A percentile compares a stretch with the other conserved stretches of the same genome.
These are phyloP conservation scores for Scenedesmus sp. DNA, from an alignment of 163 green algal genomes.

Conservation along the genomic window DNA sequence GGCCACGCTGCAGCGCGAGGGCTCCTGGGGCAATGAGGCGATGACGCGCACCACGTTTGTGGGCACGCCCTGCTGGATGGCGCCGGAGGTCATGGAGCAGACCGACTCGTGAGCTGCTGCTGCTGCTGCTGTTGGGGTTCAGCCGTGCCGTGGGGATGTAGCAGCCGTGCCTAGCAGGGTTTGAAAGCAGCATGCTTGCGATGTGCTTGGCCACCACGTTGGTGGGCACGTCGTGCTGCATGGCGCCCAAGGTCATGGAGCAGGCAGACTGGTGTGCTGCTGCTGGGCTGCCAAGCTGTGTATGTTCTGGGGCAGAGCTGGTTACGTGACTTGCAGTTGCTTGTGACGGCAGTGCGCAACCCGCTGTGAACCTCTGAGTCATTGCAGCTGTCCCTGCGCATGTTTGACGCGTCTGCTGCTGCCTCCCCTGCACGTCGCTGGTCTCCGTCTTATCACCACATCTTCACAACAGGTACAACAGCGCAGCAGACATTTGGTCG, in stretches of 20 bases:
- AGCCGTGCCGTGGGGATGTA: too few species aligned
- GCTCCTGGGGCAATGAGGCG: slow-evolving; percentile 91
- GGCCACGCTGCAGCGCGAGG: slow-evolving; percentile 87
- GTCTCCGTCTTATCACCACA: background rate
- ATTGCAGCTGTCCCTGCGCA: background rate
- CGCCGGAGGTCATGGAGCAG: slow-evolving; percentile 99
- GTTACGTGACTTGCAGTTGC: background rate
- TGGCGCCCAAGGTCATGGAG: slow-evolving; percentile 94
- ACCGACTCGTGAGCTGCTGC: slow-evolving; percentile 71
- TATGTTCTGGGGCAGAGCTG: background rate
- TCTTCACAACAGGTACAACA: slow-evolving; percentile 74
- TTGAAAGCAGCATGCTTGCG: too few species aligned
- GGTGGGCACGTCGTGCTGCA: slow-evolving; percentile 99
- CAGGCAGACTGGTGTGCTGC: background rate
- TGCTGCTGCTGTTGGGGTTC: background rate
- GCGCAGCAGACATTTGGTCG: slow-evolving; percentile 96
- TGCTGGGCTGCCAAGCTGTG: background rate
- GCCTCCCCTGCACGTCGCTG: too few species aligned
- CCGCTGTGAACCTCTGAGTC: background rate
- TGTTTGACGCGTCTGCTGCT: background rate
- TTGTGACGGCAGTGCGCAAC: background rate
- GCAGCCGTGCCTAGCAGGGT: too few species aligned
- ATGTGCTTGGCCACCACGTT: slow-evolving; percentile 86
- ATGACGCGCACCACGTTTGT: slow-evolving; percentile 96
- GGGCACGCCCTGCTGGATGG: slow-evolving; percentile 99